These are phyloP conservation scores for Talaromyces atroroseus DNA, from an alignment of 2,329 filamentous ascomycete genomes.

Conservation along the genomic window DNA sequence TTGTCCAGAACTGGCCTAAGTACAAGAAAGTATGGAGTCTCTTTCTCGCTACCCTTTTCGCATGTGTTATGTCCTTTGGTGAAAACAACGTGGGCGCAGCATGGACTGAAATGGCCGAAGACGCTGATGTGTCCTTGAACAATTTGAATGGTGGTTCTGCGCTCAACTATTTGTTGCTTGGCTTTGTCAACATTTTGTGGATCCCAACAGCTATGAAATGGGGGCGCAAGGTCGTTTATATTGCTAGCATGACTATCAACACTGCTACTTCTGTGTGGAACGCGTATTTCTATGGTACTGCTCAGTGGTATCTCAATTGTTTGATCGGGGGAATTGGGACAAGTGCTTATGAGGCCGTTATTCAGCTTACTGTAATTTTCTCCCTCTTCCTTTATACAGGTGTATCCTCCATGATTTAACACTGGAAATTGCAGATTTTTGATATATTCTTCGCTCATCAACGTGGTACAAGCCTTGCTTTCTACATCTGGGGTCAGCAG, in stretches of 20 bases:
- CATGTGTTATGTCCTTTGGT: slow-evolving; percentile 26
- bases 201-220: slow-evolving; percentile 30
- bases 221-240: slow-evolving; percentile 31
- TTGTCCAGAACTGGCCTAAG: slow-evolving; percentile 27
- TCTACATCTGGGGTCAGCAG: slow-evolving; percentile 38
- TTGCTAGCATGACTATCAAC: slow-evolving; percentile 30
- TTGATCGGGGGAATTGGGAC: slow-evolving; percentile 22
- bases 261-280: slow-evolving; percentile 28
- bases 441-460: slow-evolving; percentile 38
- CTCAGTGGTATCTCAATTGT: slow-evolving; percentile 24
- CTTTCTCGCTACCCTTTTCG: slow-evolving; percentile 36
- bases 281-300: slow-evolving; percentile 20
- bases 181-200: slow-evolving; percentile 39
- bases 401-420: neutral
- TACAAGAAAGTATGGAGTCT: slow-evolving; percentile 38
- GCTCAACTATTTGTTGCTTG: slow-evolving; percentile 34
- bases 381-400: neutral
- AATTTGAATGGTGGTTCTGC: slow-evolving; percentile 40
- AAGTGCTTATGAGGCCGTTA: slow-evolving; percentile 34
- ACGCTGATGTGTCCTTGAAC: slow-evolving; percentile 34
- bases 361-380: slow-evolving; percentile 30
- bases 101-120: slow-evolving; percentile 37
- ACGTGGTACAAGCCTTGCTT: slow-evolving; percentile 31
- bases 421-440: slow-evolving; percentile 21
- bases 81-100: slow-evolving; percentile 37